Conservation (phyloP, 352 stramenopile species). For the Pythium monospermum region DNA sequence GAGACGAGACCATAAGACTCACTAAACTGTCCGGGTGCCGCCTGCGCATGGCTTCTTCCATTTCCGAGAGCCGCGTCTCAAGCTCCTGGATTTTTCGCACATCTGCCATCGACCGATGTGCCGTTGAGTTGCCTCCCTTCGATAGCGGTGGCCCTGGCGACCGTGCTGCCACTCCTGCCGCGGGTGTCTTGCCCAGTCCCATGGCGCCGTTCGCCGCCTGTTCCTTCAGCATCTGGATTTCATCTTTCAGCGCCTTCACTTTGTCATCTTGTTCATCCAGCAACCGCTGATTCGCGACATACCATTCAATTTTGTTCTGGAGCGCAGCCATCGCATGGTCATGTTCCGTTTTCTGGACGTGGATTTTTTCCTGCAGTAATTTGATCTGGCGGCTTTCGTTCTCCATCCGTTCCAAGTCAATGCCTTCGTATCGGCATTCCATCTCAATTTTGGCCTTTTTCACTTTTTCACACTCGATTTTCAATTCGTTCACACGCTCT, state of each 20-base stretch:
- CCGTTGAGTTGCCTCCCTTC: background rate
- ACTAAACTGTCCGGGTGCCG: constrained; percentile 75
- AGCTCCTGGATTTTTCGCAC: constrained; percentile 75
- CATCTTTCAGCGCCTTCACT: constrained; percentile 27
- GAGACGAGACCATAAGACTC: constrained; percentile 70
- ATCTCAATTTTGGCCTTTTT: constrained; percentile 81
- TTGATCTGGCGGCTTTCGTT: constrained; percentile 44
- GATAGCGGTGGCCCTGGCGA: constrained; percentile 4
- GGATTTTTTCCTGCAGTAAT: constrained; percentile 38
- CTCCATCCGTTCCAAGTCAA: constrained; percentile 57
- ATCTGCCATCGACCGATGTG: constrained; percentile 42
- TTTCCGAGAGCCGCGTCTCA: constrained; percentile 50
- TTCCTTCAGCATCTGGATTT: constrained; percentile 18
- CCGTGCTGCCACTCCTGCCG: background rate
- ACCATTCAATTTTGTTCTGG: constrained; percentile 84
- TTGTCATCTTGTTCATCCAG: constrained; percentile 74
- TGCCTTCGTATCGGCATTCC: constrained; percentile 71
- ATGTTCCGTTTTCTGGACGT: constrained; percentile 43
- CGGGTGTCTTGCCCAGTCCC: background rate
- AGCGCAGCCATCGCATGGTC: constrained; percentile 38
- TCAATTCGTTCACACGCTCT: constrained; percentile 60
- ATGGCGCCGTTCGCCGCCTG: background rate
- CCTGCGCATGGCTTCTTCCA: constrained; percentile 72
- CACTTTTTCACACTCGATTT: constrained; percentile 61
- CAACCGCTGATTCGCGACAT: constrained; percentile 77